Conservation (phyloP, 176 grass and related monocot genomes). For the Sorghum bicolor region Sorghum_bicolor_NCBIv3 NC_012873.2:55524501-55525000, state of each 20-base stretch:
- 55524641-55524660: not conserved
- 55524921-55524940: slow-evolving; percentile 49
- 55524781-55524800: not conserved
- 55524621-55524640: not conserved
- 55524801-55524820: slow-evolving; percentile 42
- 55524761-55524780: not conserved
- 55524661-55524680: not conserved
- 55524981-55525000: slow-evolving; percentile 71
- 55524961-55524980: slow-evolving; percentile 67
- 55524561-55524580: slow-evolving; percentile 6
- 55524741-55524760: not conserved
- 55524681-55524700: not conserved
- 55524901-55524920: slow-evolving; percentile 48
- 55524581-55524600: slow-evolving; percentile 20
- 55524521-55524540: slow-evolving; percentile 22
- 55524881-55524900: slow-evolving; percentile 58
- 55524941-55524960: slow-evolving; percentile 51
- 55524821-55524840: slow-evolving; percentile 36
- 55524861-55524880: slow-evolving; percentile 60
- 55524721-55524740: not conserved
- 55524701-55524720: too few relatives aligned
- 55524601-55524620: not conserved
- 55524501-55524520: slow-evolving; percentile 36
- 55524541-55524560: slow-evolving; percentile 17
- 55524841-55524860: slow-evolving; percentile 64